Conservation (phyloP, 805 yeast genomes). For the Schizosaccharomyces octosporus region DNA sequence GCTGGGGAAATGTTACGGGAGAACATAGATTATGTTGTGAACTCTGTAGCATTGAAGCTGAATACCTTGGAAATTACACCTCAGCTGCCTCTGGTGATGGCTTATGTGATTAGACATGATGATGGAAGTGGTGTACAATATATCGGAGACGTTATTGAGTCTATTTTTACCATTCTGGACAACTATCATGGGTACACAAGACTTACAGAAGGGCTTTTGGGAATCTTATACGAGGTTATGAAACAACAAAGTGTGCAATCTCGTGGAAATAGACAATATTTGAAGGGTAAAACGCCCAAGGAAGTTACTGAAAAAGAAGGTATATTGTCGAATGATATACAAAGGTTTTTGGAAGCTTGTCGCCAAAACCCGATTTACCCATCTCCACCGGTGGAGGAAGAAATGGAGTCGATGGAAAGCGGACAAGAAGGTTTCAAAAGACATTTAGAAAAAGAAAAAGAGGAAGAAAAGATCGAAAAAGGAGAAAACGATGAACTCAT, state of each 20-base stretch:
- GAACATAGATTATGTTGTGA: conserved; percentile 62
- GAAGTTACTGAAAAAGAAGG: not conserved
- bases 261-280: not conserved
- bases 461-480: not conserved
- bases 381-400: not conserved
- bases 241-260: conserved; percentile 11
- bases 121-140: conserved; percentile 42
- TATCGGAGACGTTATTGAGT: conserved; percentile 46
- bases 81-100: conserved; percentile 40
- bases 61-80: conserved; percentile 54
- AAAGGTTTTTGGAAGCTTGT: not conserved
- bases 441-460: not conserved
- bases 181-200: conserved; percentile 59
- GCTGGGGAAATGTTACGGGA: conserved; percentile 30
- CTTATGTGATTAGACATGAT: conserved; percentile 43
- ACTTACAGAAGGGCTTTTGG: conserved; percentile 48
- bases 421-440: not conserved
- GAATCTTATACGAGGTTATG: conserved; percentile 38
- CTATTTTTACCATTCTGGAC: conserved; percentile 57
- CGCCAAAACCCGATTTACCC: not conserved
- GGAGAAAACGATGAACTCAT: conserved; percentile 6
- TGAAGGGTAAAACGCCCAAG: not conserved
- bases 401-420: not conserved
- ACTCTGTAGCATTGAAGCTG: conserved; percentile 45
- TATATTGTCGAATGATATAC: not conserved